Conservation (phyloP, 768 basidiomycete species). For the Termitomyces sp. region DNA sequence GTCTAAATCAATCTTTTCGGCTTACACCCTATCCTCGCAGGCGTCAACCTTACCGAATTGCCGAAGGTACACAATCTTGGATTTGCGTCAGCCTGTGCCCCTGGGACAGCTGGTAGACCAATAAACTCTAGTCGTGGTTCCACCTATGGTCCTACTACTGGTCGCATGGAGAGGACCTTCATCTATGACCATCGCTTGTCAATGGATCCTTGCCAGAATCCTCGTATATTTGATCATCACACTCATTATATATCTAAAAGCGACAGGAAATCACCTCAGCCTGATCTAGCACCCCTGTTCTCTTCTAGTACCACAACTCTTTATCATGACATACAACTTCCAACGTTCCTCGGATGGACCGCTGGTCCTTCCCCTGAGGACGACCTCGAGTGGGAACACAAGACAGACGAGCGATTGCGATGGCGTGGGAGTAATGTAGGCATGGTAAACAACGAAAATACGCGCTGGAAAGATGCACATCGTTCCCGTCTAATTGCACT, state of each 20-base stretch:
- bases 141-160: slow-evolving; percentile 14
- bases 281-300: slow-evolving; percentile 34
- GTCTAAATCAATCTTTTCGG: not conserved
- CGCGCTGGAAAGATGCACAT: slow-evolving; percentile 42
- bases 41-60: slow-evolving; percentile 14
- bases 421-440: slow-evolving; percentile 75
- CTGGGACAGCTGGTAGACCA: slow-evolving; percentile 22
- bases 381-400: slow-evolving; percentile 58
- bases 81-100: slow-evolving; percentile 24
- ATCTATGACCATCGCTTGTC: slow-evolving; percentile 36
- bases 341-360: slow-evolving; percentile 34
- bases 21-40: slow-evolving; percentile 7
- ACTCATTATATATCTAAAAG: slow-evolving; percentile 38
- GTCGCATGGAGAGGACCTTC: slow-evolving; percentile 26
- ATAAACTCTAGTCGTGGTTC: slow-evolving; percentile 16
- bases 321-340: slow-evolving; percentile 39
- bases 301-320: slow-evolving; percentile 28
- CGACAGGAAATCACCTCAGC: slow-evolving; percentile 28
- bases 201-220: slow-evolving; percentile 40
- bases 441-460: slow-evolving; percentile 28
- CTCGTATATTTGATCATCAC: slow-evolving; percentile 31
- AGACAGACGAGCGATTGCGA: slow-evolving; percentile 46
- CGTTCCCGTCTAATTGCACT: slow-evolving; percentile 36
- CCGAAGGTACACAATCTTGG: slow-evolving; percentile 15
- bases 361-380: slow-evolving; percentile 29